Base-by-base conservation (phyloP, 495 filamentous ascomycete species). In the Astrocystis sublimbata region DNA sequence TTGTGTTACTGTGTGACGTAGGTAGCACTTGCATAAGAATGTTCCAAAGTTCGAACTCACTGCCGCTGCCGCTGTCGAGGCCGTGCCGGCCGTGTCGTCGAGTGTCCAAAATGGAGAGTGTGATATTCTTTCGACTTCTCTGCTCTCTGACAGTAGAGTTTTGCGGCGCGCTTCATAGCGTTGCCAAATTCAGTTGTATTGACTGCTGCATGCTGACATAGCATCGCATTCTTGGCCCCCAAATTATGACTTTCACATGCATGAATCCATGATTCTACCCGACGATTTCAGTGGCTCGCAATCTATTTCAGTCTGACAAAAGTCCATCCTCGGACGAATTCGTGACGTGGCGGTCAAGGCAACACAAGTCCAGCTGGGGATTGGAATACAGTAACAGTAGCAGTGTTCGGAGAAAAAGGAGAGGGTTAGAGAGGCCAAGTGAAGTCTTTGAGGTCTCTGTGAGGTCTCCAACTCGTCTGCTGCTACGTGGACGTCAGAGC, bases 211-310 rank as follows among this genome's bases (percentile, higher is more conserved):
- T 33, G 30, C 30, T 13, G 28, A 13, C n/a, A 15, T 47, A 5
- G 46, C 46, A 49, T 49, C n/a, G n/a, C n/a, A n/a, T n/a, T n/a
- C 40, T 54, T 28, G 35, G 35, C 51, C 51, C 51, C 51, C 51
- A 54, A 36, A 8, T 6, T 35, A 54, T 54, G 12, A 23, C 15
- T 17, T 21, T 23, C 24, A n/a, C 19, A 54, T 54, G 51, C 21
- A 40, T 54, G n/a, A n/a, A n/a, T n/a, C n/a, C n/a, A n/a, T n/a
- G 30, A n/a, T 35, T n/a, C 28, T 54, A 23, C 35, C 15, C 51
- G 51, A 7, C 51, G 31, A 24, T 54, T 33, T 54, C 51, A 28
- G 35, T 24, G 33, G 33, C 51, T n/a, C n/a, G n/a, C n/a, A n/a
- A n/a, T n/a, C n/a, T n/a, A n/a, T n/a, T n/a, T n/a, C 51, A 40